These are phyloP conservation scores for Hypoxylon rubiginosum DNA, from an alignment of 2,329 filamentous ascomycete genomes.

Conservation along the genomic window DNA sequence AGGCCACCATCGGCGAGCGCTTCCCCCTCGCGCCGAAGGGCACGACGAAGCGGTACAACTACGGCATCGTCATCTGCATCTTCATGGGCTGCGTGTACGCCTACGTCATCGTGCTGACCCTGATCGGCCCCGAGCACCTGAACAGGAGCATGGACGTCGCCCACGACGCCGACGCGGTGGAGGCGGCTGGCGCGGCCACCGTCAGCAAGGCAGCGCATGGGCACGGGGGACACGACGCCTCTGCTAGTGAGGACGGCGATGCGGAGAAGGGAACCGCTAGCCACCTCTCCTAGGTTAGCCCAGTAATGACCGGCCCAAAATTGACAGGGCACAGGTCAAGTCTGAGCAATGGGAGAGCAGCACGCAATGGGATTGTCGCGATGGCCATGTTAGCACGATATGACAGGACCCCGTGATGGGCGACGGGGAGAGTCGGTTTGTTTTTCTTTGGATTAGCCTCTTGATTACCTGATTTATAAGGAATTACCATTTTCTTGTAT, in stretches of 20 bases:
- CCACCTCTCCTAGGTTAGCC: conserved; percentile 35
- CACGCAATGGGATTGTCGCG: background rate
- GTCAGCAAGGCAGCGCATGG: conserved; percentile 53
- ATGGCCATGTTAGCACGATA: conserved; percentile 6
- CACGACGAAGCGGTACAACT: conserved; percentile 71
- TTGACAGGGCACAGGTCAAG: background rate
- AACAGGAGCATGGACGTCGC: conserved; percentile 64
- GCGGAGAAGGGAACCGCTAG: conserved; percentile 47
- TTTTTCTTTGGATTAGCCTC: conserved; percentile 6
- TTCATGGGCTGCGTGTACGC: conserved; percentile 88
- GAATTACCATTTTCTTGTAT: conserved; percentile 13
- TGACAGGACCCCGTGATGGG: conserved; percentile 3
- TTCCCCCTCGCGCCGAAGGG: conserved; percentile 76
- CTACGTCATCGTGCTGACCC: conserved; percentile 71
- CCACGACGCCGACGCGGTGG: conserved; percentile 63
- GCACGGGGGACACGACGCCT: conserved; percentile 40
- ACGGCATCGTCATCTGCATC: conserved; percentile 88
- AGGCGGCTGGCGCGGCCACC: conserved; percentile 58
- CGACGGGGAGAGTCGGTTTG: conserved; percentile 1
- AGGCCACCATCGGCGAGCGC: conserved; percentile 78
- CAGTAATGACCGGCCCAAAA: background rate
- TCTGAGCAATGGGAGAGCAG: background rate
- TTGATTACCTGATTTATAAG: conserved; percentile 6
- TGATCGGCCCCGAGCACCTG: conserved; percentile 72
- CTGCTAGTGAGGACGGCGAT: conserved; percentile 46